Percentiles rank a stretch among this genome's conserved stretches.
Conservation (phyloP, 192 early-diverging fungal genomes). For the Umbelopsis vinacea region DNA sequence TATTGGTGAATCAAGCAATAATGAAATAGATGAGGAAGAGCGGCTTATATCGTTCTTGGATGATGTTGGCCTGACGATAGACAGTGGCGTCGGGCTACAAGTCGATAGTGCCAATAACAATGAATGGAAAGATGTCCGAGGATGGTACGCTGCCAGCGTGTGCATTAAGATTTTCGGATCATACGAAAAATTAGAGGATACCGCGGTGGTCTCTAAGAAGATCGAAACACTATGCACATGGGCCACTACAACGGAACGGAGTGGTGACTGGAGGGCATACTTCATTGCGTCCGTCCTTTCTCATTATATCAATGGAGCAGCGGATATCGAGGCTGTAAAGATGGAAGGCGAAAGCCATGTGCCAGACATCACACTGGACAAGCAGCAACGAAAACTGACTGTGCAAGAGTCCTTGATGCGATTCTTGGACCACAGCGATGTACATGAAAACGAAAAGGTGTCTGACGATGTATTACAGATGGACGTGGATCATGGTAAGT, state of each 20-base stretch:
- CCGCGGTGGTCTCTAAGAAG: constrained; percentile 12
- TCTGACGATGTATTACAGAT: neutral
- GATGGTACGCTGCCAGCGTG: constrained; percentile 13
- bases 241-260: constrained; percentile 50
- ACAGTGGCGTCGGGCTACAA: constrained; percentile 25
- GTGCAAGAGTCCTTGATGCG: constrained; percentile 54
- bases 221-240: constrained; percentile 55
- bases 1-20: neutral
- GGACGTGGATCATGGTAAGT: neutral
- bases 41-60: constrained; percentile 38
- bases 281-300: constrained; percentile 48
- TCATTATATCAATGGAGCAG: constrained; percentile 43
- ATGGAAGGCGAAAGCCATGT: neutral
- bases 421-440: constrained; percentile 52
- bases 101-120: constrained; percentile 22
- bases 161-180: constrained; percentile 9
- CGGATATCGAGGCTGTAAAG: neutral
- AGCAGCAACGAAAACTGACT: constrained; percentile 27
- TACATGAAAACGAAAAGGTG: neutral
- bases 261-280: constrained; percentile 53
- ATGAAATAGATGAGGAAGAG: constrained; percentile 25
- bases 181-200: neutral
- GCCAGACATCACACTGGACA: constrained; percentile 13
- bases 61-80: constrained; percentile 30
- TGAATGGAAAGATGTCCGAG: constrained; percentile 31